Evolutionary conservation across 2,329 filamentous ascomycete species (phyloP), one percentile per base, ranked within the genome.

Genomic region (Pestalotiopsis sp.): DNA sequence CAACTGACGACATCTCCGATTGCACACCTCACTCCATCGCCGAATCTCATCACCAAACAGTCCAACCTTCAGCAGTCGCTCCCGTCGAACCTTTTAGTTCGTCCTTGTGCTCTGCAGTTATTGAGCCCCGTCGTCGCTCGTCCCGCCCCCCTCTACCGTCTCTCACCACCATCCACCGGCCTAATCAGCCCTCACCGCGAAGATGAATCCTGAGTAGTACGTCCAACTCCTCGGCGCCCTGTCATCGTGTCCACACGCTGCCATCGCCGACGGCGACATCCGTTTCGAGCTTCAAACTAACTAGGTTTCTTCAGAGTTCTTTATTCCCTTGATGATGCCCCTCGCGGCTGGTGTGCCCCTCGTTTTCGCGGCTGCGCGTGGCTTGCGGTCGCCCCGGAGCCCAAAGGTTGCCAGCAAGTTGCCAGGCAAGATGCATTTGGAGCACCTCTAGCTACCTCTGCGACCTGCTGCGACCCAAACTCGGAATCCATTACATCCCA

Each of bases 191-290:
- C 63, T 64, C 61, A 66, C 78, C 79, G 79, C 82, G 87, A 93
- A 77, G 80, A 96, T 96, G 93, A 96, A 96, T 88, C 93, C 93
- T 81, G 93, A 96, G 93, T 96, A 88, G 93, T 96, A 91, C 81
- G 92, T 90, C 77, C 75, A 72, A 12, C 17, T 39, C 38, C 25
- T 57, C 45, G 36, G n/a, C 45, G 49, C 14, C 63, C 27, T 23
- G 12, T n/a, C 17, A 27, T 23, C 23, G 20, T 36, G 36, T 25
- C 25, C 17, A 12, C 49, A 38, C 38, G 36, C 17, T 49, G n/a
- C 11, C n/a, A 63, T 23, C 38, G 27, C 14, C 60, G 27, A 11
- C 36, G 23, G n/a, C 39, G 13, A 39, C 39, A 31, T 7, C 14
- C 49, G 3, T 3, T 23, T 5, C 12, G 55, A 31, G 27, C 55